Percentiles rank a stretch among this genome's conserved stretches.
Conservation (phyloP, 495 filamentous ascomycete species). For the Bryoglossum gracile region DNA sequence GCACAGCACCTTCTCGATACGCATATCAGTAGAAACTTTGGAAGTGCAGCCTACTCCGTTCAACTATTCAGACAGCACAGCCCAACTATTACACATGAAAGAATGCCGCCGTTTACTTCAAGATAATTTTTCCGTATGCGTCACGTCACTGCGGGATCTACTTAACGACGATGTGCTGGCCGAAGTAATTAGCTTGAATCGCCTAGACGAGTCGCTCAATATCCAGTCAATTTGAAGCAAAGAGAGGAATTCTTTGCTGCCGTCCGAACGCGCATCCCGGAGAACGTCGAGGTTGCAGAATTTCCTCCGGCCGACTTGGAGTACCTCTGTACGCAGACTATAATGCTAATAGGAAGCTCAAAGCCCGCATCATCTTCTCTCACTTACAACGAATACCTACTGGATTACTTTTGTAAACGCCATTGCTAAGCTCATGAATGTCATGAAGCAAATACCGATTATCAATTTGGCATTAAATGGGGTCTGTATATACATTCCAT, state of each 20-base stretch:
- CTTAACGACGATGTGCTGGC: slow-evolving; percentile 11
- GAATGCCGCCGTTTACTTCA: background rate
- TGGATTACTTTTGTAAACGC: no score
- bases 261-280: slow-evolving; percentile 10
- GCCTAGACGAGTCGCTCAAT: slow-evolving; percentile 8
- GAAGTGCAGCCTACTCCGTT: slow-evolving; percentile 9
- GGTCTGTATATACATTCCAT: no score
- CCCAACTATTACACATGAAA: slow-evolving; percentile 5
- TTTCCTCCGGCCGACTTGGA: slow-evolving; percentile 16
- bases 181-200: slow-evolving; percentile 2
- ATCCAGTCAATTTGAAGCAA: slow-evolving; percentile 9
- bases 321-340: slow-evolving; percentile 15
- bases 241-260: slow-evolving; percentile 13
- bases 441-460: no score
- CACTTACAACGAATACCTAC: no score
- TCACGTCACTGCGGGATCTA: slow-evolving; percentile 10
- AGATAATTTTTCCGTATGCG: slow-evolving; percentile 6
- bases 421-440: no score
- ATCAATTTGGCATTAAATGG: no score
- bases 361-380: no score
- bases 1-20: slow-evolving; percentile 6
- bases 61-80: background rate
- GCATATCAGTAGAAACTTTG: slow-evolving; percentile 6
- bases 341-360: no score
- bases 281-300: slow-evolving; percentile 13